Conservation (phyloP, 2,329 filamentous ascomycete species). For the Claviceps fusiformis region DNA sequence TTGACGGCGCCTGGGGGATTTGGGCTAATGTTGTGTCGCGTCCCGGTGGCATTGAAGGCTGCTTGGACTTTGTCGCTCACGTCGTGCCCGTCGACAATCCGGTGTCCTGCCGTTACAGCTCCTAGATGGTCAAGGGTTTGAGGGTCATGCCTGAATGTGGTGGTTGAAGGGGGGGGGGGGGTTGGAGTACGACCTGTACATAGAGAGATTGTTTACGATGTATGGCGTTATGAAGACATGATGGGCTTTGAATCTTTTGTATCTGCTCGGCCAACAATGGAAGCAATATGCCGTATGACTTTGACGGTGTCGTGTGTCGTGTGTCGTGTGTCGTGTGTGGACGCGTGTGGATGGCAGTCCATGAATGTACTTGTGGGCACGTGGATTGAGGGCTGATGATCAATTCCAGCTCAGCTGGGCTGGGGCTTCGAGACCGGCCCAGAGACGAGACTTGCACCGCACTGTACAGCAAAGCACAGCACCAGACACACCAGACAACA, state of each 20-base stretch:
- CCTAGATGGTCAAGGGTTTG: too few relatives aligned
- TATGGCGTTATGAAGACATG: background rate
- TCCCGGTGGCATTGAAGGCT: background rate
- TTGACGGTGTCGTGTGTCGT: background rate
- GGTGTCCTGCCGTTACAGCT: slow-evolving; percentile 1
- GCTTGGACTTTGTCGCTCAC: background rate
- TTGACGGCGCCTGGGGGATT: slow-evolving; percentile 28
- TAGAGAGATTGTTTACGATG: background rate
- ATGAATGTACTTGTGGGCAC: too few relatives aligned
- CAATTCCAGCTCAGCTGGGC: too few relatives aligned
- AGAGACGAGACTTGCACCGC: too few relatives aligned
- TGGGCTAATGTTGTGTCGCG: slow-evolving; percentile 16
- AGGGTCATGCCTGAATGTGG: too few relatives aligned
- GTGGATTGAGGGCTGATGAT: too few relatives aligned
- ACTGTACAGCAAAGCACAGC: too few relatives aligned
- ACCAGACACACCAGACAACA: too few relatives aligned
- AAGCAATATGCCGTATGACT: background rate
- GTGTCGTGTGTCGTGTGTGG: background rate
- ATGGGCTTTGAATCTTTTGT: background rate
- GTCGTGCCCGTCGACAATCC: background rate
- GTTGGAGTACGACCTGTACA: background rate
- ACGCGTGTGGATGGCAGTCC: background rate
- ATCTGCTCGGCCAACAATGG: background rate
- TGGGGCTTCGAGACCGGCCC: too few relatives aligned
- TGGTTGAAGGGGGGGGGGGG: background rate